Base-by-base conservation (phyloP, 768 basidiomycete species). In the Serendipita vermifera region DNA sequence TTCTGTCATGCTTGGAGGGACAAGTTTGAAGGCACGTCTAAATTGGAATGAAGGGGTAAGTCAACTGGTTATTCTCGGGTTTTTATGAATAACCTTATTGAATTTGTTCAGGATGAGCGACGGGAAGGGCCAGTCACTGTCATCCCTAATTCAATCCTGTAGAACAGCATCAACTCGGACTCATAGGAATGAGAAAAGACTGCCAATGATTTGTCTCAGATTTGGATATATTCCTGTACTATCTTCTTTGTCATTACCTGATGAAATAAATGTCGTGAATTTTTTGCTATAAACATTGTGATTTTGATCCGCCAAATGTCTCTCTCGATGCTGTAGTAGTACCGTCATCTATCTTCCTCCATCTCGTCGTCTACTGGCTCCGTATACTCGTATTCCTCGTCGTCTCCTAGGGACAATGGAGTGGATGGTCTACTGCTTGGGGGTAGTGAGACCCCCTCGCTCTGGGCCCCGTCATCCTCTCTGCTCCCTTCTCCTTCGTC, bases 31-130 rank as follows among this genome's bases (percentile, higher is more conserved):
- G 27, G 46, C 46, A 15, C 17, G 46, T 20, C 46, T 51, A 7
- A 29, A 22, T 26, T 51, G 46, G 46, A n/a, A 51, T 7, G 46
- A 51, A 51, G 46, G 46, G 20, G 46, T 51, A 51, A 20, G 46
- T 51, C 41, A 41, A 20, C 39, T 41, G 17, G 39, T 41, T 6
- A 6, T n/a, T n/a, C 5, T n/a, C 26, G 17, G 17, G 6, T 41
- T 41, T 41, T n/a, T 26, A 13, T 38, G 13, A 38, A 38, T 38
- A 38, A 38, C 36, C 35, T 36, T n/a, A 36, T 36, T 36, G 35
- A 36, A 9, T 9, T 9, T n/a, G 9, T 36, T 9, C 35, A 36
- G 35, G 35, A 36, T n/a, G 35, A 36, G n/a, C 35, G 35, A 9
- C 35, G 35, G 9, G 35, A 36, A n/a, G 35, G 35, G 9, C 35